Conservation (phyloP, 2,329 filamentous ascomycete genomes). For the Immersiporthe knoxdaviesiana region DNA sequence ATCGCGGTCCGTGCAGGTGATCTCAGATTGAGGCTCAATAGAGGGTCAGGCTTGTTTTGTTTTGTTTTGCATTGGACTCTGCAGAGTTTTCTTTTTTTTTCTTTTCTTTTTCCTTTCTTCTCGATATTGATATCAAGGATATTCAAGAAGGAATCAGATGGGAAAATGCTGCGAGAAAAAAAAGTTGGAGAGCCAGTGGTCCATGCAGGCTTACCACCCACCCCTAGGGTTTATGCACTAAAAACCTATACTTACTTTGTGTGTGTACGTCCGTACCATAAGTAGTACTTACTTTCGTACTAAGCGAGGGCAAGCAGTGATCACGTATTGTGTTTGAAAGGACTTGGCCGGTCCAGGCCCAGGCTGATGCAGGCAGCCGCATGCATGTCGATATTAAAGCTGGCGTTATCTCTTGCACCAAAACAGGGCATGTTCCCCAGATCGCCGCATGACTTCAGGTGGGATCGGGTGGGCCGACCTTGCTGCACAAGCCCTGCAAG, state of each 20-base stretch:
- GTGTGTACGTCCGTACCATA: too few species aligned
- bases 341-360: constrained; percentile 4
- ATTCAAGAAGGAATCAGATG: background rate
- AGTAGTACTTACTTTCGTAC: background rate
- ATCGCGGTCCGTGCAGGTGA: constrained; percentile 19
- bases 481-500: constrained; percentile 19
- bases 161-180: background rate
- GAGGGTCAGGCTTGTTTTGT: background rate
- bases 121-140: background rate
- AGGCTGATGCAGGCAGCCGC: constrained; percentile 12
- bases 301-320: background rate
- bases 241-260: background rate
- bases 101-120: background rate
- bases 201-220: background rate
- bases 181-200: background rate
- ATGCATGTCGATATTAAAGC: constrained; percentile 11
- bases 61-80: background rate
- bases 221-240: background rate
- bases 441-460: constrained; percentile 26
- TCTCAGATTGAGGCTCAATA: constrained; percentile 23
- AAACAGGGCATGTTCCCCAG: constrained; percentile 23
- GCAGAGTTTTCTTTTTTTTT: background rate
- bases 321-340: background rate
- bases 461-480: constrained; percentile 16
- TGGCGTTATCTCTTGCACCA: constrained; percentile 22